phyloP scores from a whole-genome alignment of 371 early-diverging fungal genomes.

The Mortierella sp. region DNA sequence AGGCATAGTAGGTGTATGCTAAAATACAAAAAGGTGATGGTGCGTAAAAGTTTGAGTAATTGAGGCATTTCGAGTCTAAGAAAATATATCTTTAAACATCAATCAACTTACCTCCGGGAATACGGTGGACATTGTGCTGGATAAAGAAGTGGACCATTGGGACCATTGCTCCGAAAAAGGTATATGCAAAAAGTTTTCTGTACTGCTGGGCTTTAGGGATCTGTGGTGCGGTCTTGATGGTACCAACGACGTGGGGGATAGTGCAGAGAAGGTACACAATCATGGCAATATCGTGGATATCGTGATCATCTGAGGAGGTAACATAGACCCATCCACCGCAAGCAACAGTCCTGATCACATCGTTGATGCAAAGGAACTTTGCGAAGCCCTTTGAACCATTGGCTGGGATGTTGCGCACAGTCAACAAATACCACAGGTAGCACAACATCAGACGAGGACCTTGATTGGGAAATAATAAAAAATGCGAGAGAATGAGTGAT shows the following conservation, averaged over 20 bases:
- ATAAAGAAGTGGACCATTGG: constrained; percentile 86
- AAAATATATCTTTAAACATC: neutral
- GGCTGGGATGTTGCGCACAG: constrained; percentile 58
- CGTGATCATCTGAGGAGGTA: constrained; percentile 84
- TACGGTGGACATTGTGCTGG: constrained; percentile 80
- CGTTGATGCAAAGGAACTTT: constrained; percentile 71
- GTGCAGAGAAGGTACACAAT: constrained; percentile 80
- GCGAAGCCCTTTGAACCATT: constrained; percentile 66
- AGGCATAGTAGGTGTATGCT: constrained; percentile 85
- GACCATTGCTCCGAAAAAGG: constrained; percentile 76
- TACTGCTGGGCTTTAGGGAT: constrained; percentile 38
- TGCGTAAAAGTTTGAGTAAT: neutral
- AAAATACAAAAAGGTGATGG: neutral
- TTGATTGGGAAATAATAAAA: constrained; percentile 1
- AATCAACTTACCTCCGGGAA: constrained; percentile 71
- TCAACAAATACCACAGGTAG: constrained; percentile 73
- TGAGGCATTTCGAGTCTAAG: neutral
- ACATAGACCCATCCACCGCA: constrained; percentile 89
- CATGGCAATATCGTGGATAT: constrained; percentile 87
- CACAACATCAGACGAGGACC: constrained; percentile 79
- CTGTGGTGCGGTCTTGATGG: constrained; percentile 59
- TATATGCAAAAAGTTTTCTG: constrained; percentile 57
- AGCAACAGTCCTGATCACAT: constrained; percentile 77
- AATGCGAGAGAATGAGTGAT: neutral
- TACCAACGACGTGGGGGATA: constrained; percentile 80